Conservation (phyloP, 495 filamentous ascomycete genomes). For the Penicillium turbatum region DNA sequence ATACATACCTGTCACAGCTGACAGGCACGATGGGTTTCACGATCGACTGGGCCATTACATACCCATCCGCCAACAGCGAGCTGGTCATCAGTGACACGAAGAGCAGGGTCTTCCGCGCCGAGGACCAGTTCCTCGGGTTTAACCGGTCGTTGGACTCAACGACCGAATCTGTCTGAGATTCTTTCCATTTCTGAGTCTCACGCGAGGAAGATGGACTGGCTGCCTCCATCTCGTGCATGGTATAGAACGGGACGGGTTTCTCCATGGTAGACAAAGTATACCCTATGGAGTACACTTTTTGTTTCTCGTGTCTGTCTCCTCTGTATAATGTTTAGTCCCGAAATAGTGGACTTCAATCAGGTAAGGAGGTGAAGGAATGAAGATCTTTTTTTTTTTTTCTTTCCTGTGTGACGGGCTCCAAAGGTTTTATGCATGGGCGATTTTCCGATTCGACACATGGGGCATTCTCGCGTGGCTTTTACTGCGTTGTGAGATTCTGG, state of each 20-base stretch:
- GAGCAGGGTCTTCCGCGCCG: slow-evolving; percentile 29
- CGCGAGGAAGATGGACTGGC: slow-evolving; percentile 9
- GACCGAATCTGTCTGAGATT: not conserved
- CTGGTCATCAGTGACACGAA: slow-evolving; percentile 37
- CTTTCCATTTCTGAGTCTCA: slow-evolving; percentile 8
- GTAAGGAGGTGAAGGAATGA: slow-evolving; percentile 8
- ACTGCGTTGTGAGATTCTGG: slow-evolving; percentile 5
- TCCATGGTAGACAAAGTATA: slow-evolving; percentile 10
- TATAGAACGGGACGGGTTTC: slow-evolving; percentile 5
- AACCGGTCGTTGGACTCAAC: slow-evolving; percentile 10
- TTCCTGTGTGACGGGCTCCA: not conserved
- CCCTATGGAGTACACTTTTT: no score
- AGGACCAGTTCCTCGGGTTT: slow-evolving; percentile 30
- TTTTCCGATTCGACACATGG: slow-evolving; percentile 16
- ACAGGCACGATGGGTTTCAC: slow-evolving; percentile 1
- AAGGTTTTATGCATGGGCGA: slow-evolving; percentile 21
- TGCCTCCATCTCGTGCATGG: slow-evolving; percentile 12
- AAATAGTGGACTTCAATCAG: not conserved
- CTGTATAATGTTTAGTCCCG: not conserved
- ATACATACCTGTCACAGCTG: slow-evolving; percentile 16
- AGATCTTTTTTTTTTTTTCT: slow-evolving; percentile 10
- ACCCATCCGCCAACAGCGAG: slow-evolving; percentile 38
- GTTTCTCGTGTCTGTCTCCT: no score
- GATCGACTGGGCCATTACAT: slow-evolving; percentile 1
- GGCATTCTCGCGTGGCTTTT: slow-evolving; percentile 23